These are phyloP conservation scores for Antrodiella citrinella DNA, from an alignment of 768 basidiomycete species.

Conservation along the genomic window DNA sequence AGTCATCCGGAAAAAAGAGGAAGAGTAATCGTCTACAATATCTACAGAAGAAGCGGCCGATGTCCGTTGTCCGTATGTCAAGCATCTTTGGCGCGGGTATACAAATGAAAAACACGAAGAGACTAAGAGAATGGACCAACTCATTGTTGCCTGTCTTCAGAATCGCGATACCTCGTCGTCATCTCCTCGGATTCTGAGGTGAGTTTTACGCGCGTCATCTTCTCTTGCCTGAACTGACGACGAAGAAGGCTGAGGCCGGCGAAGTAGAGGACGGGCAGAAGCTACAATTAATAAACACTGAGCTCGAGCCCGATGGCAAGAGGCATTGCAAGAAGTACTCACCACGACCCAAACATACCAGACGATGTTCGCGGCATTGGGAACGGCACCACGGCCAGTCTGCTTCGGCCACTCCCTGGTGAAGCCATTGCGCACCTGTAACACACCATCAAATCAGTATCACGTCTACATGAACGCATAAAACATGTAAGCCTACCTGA, in stretches of 20 bases:
- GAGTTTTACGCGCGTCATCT: not conserved
- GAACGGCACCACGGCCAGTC: conserved; percentile 18
- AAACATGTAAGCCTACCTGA: conserved; percentile 20
- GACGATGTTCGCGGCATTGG: conserved; percentile 21
- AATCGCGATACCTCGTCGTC: not conserved
- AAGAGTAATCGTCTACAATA: no score
- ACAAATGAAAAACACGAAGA: not conserved
- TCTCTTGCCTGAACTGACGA: conserved; percentile 24
- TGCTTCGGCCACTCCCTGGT: conserved; percentile 22
- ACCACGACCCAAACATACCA: conserved; percentile 39
- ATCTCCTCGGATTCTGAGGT: not conserved
- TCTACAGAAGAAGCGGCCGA: not conserved
- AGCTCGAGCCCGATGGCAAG: not conserved
- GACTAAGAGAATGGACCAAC: no score
- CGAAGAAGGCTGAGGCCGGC: conserved; percentile 22
- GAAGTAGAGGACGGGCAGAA: conserved; percentile 22
- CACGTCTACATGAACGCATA: not conserved
- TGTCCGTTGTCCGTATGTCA: not conserved
- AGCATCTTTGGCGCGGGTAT: not conserved
- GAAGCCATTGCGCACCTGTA: conserved; percentile 38
- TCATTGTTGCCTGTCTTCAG: not conserved
- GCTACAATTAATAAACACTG: conserved; percentile 10
- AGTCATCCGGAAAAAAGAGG: no score
- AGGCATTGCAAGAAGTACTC: conserved; percentile 28
- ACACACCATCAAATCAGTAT: conserved; percentile 21